Base-by-base conservation (phyloP, 345 rosid species). In the Stellera chamaejasme region DNA sequence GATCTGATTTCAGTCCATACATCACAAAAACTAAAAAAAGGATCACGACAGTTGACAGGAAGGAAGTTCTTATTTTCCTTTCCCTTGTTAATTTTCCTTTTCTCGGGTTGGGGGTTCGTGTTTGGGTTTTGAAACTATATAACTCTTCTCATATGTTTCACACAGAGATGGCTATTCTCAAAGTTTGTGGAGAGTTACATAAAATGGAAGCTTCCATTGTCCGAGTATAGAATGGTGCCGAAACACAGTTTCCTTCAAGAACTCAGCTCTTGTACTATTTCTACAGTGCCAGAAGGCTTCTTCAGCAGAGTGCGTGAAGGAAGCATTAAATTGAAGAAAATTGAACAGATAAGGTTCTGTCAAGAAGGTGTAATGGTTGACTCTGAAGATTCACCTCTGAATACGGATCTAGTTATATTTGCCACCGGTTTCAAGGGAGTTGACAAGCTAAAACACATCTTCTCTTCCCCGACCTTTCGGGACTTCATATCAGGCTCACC, bases 401-500 rank as follows among this genome's bases (percentile, higher is more conserved):
- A 56, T 3, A 56, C 70, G 6, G 68, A 73, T 45, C 0, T 73
- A 7, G 71, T 69, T 32, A 62, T 73, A 42, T 55, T 65, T 16
- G 78, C 66, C 36, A 69, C 78, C 0, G 74, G 78, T 39, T 73
- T 61, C 68, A 65, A 28, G 11, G 68, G 74, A 4, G 64, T 69
- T 44, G 23, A 54, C 36, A 74, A 66, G 71, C 63, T 74, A 43
- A 63, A 25, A 39, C 28, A 69, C 45, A 74, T 74, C 10, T 69
- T 74, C 41, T 47, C 26, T 27, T 66, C 74, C 39, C 59, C 59
- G 36, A 45, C 52, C 47, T 66, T 74, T 48, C 66, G 59, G 27
- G 15, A 69, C 7, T 52, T 26, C 72, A 56, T 73, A 1, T 15
- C 23, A 13, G 45, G 45, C 16, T 43, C 67, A 13, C 67, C 65